These are phyloP conservation scores for Boletellus emodensis DNA, from an alignment of 768 basidiomycete species.

Conservation along the genomic window DNA sequence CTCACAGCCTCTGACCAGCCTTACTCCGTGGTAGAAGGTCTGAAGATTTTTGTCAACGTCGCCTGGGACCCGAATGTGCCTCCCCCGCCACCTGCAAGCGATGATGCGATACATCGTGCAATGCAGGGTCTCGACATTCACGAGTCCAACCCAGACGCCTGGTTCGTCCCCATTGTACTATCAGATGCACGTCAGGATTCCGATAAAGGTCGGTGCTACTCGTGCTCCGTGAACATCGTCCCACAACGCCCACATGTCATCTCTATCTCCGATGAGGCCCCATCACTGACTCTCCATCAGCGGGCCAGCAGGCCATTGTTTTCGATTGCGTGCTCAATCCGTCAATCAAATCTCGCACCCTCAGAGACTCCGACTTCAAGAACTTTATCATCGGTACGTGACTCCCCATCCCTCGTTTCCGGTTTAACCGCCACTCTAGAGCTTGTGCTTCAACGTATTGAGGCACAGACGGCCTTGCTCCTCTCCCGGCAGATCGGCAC, in stretches of 20 bases:
- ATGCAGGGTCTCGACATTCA: slow-evolving; percentile 48
- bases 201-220: slow-evolving; percentile 59
- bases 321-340: slow-evolving; percentile 70
- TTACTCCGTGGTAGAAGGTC: slow-evolving; percentile 38
- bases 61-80: slow-evolving; percentile 69
- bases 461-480: slow-evolving; percentile 52
- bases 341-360: slow-evolving; percentile 53
- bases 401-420: slow-evolving; percentile 1
- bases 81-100: slow-evolving; percentile 57
- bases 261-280: slow-evolving; percentile 15
- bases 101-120: slow-evolving; percentile 55
- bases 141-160: slow-evolving; percentile 39
- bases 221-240: slow-evolving; percentile 7
- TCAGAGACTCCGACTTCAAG: slow-evolving; percentile 63
- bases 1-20: slow-evolving; percentile 9
- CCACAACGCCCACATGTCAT: not conserved
- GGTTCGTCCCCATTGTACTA: slow-evolving; percentile 69
- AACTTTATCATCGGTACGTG: slow-evolving; percentile 59
- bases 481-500: slow-evolving; percentile 67
- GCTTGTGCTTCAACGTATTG: slow-evolving; percentile 63
- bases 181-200: slow-evolving; percentile 58
- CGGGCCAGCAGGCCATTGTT: slow-evolving; percentile 64
- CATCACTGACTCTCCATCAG: slow-evolving; percentile 33
- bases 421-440: slow-evolving; percentile 39
- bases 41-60: slow-evolving; percentile 73